These are phyloP conservation scores for Irpex lacteus DNA, from an alignment of 1,284 basidiomycete genomes.

Conservation along the genomic window DNA sequence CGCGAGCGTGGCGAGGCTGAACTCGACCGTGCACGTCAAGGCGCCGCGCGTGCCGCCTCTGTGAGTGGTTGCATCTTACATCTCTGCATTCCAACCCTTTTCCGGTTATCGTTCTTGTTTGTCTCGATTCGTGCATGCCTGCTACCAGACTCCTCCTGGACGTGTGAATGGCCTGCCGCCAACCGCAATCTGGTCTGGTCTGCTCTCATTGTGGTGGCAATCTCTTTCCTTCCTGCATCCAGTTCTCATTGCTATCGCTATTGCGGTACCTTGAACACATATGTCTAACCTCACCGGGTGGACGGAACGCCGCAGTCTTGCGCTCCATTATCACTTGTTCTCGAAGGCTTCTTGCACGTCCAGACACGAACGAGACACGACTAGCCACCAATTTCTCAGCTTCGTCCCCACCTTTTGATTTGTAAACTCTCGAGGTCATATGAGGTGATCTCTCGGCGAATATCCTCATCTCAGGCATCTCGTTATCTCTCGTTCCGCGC, in stretches of 20 bases:
- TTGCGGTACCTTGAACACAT: not conserved
- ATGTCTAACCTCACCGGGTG: not conserved
- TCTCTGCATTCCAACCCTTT: slow-evolving; percentile 4
- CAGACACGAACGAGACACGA: not conserved
- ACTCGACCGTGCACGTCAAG: slow-evolving; percentile 53
- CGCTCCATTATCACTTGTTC: not conserved
- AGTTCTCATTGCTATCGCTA: not conserved
- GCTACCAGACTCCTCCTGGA: not conserved
- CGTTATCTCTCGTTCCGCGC: not conserved
- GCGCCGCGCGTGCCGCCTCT: slow-evolving; percentile 50
- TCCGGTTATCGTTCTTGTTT: slow-evolving; percentile 2
- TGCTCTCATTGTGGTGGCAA: not conserved
- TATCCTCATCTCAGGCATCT: not conserved
- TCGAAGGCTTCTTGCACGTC: not conserved
- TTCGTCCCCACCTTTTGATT: not conserved
- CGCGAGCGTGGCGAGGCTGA: slow-evolving; percentile 23
- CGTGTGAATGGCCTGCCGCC: not conserved
- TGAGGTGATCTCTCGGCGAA: not conserved
- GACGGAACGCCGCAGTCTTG: not conserved
- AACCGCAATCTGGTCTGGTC: not conserved
- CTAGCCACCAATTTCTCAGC: not conserved
- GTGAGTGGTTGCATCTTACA: slow-evolving; percentile 36
- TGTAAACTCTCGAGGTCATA: not conserved
- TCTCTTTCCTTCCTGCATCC: not conserved
- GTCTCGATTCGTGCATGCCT: not conserved